A percentile compares a stretch with the other conserved stretches of the same genome.
phyloP scores from a whole-genome alignment of 768 basidiomycete genomes.

The Chalciporus chontae region DNA sequence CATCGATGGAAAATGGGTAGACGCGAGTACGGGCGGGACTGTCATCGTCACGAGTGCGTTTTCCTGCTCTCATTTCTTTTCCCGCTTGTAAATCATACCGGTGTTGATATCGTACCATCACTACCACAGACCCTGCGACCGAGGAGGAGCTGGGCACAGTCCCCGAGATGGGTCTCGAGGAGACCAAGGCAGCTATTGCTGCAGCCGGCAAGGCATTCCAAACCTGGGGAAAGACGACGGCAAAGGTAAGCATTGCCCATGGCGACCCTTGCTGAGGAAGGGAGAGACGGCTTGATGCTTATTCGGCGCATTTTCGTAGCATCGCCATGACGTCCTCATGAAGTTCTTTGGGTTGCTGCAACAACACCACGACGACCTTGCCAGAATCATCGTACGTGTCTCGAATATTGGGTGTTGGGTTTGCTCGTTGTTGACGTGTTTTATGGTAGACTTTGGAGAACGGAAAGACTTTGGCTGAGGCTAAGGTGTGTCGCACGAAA shows the following conservation, averaged over 20 bases:
- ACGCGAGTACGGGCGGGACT: slow-evolving; percentile 67
- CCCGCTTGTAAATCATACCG: neutral
- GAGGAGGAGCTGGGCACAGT: slow-evolving; percentile 77
- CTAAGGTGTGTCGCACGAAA: slow-evolving; percentile 47
- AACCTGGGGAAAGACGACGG: slow-evolving; percentile 83
- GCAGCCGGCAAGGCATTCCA: slow-evolving; percentile 80
- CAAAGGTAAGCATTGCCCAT: slow-evolving; percentile 52
- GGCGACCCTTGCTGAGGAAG: neutral
- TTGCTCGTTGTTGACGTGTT: slow-evolving; percentile 7
- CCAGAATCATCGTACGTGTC: slow-evolving; percentile 71
- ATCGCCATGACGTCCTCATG: slow-evolving; percentile 79
- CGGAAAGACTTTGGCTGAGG: slow-evolving; percentile 85
- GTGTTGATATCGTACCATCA: neutral
- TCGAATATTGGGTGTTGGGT: neutral
- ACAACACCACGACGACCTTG: slow-evolving; percentile 83
- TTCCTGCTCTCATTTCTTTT: neutral
- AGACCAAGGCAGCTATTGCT: slow-evolving; percentile 81
- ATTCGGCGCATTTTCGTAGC: slow-evolving; percentile 33
- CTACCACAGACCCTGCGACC: slow-evolving; percentile 76
- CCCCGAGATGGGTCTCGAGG: slow-evolving; percentile 84
- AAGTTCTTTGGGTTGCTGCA: slow-evolving; percentile 79
- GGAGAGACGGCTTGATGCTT: neutral
- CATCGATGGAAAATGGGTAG: slow-evolving; percentile 85
- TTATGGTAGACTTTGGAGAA: slow-evolving; percentile 81
- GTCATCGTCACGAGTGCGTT: slow-evolving; percentile 74